Percentiles rank a stretch among this genome's conserved stretches.
Conservation (phyloP, 2,329 filamentous ascomycete genomes). For the Apiospora malaysiana region DNA sequence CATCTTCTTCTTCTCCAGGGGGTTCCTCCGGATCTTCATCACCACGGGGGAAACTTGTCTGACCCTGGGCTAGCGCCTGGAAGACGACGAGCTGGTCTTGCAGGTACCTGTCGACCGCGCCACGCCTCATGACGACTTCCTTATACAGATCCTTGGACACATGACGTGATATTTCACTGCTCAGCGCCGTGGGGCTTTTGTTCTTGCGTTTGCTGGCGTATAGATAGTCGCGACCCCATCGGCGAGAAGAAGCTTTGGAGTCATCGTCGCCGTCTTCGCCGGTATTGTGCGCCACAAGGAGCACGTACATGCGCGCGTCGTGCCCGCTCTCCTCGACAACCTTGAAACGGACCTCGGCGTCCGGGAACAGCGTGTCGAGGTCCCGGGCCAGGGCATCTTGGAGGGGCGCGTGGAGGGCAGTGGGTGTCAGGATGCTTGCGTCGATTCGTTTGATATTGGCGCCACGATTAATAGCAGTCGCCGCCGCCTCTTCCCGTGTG, state of each 20-base stretch:
- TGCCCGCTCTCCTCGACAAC: conserved; percentile 57
- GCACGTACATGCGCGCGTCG: conserved; percentile 58
- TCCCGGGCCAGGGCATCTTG: conserved; percentile 46
- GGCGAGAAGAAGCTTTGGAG: conserved; percentile 23
- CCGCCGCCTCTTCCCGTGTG: conserved; percentile 19
- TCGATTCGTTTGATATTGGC: conserved; percentile 52
- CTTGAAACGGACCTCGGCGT: conserved; percentile 50
- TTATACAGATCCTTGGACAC: conserved; percentile 52
- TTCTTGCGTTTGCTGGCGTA: conserved; percentile 48
- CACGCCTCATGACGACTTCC: conserved; percentile 50
- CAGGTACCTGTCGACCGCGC: conserved; percentile 18
- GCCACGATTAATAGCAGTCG: conserved; percentile 27
- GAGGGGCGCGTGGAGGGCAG: conserved; percentile 48
- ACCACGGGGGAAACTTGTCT: conserved; percentile 50
- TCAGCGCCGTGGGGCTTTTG: conserved; percentile 44
- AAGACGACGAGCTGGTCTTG: conserved; percentile 64
- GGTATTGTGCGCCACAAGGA: conserved; percentile 60
- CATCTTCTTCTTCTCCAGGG: conserved; percentile 24
- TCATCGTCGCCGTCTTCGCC: neutral
- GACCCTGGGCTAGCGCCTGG: conserved; percentile 61
- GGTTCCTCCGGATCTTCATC: conserved; percentile 30
- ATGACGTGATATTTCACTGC: conserved; percentile 48
- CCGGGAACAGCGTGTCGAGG: conserved; percentile 50
- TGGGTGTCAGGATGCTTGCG: conserved; percentile 57
- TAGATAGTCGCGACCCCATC: conserved; percentile 57